Conservation (phyloP, 2,329 filamentous ascomycete species). For the Penicillium psychrosexuale region DNA sequence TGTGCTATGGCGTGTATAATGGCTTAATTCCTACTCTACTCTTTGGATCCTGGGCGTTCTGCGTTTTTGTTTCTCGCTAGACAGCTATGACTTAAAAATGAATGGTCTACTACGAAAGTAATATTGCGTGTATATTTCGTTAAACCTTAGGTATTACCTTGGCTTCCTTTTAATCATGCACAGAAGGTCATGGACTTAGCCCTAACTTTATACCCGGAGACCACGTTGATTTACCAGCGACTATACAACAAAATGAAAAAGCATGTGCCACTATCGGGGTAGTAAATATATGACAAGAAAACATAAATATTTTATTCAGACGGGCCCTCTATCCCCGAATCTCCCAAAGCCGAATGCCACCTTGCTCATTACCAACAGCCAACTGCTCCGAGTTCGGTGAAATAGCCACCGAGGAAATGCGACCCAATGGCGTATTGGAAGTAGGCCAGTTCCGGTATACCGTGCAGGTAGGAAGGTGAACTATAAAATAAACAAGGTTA, state of each 20-base stretch:
- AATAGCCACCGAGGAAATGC: slow-evolving; percentile 73
- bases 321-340: slow-evolving; percentile 58
- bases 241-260: neutral
- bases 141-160: neutral
- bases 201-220: neutral
- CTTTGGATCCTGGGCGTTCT: neutral
- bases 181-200: neutral
- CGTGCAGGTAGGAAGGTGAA: slow-evolving; percentile 86
- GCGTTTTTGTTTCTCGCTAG: neutral
- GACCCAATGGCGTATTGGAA: slow-evolving; percentile 78
- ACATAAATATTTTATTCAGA: slow-evolving; percentile 7
- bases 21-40: neutral
- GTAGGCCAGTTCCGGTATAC: slow-evolving; percentile 98
- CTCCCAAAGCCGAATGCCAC: slow-evolving; percentile 89
- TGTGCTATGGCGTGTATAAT: slow-evolving; percentile 2
- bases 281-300: slow-evolving; percentile 5
- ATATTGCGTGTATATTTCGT: neutral
- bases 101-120: neutral
- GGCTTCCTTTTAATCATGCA: neutral
- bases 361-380: slow-evolving; percentile 83
- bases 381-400: slow-evolving; percentile 64
- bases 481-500: slow-evolving; percentile 36
- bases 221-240: neutral
- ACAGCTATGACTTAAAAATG: neutral
- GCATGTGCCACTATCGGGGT: neutral